These are phyloP conservation scores for Lentinula sp. DNA, from an alignment of 768 basidiomycete genomes.

Conservation along the genomic window DNA sequence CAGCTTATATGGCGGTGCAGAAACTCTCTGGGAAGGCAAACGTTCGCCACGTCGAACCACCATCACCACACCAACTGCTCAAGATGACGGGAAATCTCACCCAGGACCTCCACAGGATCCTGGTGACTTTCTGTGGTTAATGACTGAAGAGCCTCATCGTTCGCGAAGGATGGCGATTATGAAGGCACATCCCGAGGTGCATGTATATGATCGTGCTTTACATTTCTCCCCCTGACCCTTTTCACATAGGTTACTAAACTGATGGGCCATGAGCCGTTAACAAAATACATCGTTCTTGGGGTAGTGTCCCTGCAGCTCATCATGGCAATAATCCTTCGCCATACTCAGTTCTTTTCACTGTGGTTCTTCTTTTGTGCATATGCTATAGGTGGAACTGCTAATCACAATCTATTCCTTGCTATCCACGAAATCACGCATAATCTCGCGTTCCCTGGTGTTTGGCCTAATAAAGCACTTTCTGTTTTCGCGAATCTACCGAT, in stretches of 20 bases:
- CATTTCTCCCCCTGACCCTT: neutral
- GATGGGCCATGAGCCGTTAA: constrained; percentile 92
- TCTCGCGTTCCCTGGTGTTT: constrained; percentile 80
- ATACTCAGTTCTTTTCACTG: constrained; percentile 62
- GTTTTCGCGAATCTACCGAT: constrained; percentile 92
- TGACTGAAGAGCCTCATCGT: constrained; percentile 98
- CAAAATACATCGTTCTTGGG: constrained; percentile 81
- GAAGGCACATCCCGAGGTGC: constrained; percentile 89
- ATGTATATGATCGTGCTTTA: constrained; percentile 11
- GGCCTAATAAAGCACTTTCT: constrained; percentile 80
- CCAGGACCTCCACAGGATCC: constrained; percentile 65
- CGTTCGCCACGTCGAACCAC: constrained; percentile 48
- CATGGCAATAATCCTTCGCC: constrained; percentile 58
- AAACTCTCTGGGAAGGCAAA: constrained; percentile 55
- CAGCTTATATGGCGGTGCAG: constrained; percentile 80
- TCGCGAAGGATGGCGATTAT: constrained; percentile 82
- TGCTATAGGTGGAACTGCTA: constrained; percentile 86
- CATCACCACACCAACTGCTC: constrained; percentile 28
- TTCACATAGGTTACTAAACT: constrained; percentile 75
- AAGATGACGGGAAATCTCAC: constrained; percentile 35
- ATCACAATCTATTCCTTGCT: constrained; percentile 96
- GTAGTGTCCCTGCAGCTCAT: constrained; percentile 77
- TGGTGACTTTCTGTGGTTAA: constrained; percentile 88
- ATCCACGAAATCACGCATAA: constrained; percentile 99
- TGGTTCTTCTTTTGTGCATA: constrained; percentile 78